Evolutionary conservation across 768 basidiomycete genomes (phyloP).

Genomic region (Auricularia sp.): DNA sequence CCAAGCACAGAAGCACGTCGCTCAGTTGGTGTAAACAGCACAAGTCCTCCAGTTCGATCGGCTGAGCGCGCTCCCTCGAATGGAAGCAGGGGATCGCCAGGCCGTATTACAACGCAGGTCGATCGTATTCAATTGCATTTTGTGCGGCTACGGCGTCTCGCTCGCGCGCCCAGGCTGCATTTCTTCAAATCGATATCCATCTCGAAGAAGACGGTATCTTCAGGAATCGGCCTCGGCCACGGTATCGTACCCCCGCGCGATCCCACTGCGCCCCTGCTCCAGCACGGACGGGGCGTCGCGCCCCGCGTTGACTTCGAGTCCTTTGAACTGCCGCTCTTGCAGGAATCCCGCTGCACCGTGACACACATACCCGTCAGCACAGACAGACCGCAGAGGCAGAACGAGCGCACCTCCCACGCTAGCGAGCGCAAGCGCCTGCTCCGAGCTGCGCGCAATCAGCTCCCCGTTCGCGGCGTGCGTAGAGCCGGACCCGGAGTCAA

Average conservation of each 20-base stretch:
- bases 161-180: too few species aligned
- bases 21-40: too few species aligned
- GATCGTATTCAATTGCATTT: too few species aligned
- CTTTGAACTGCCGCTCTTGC: slow-evolving; percentile 63
- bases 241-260: slow-evolving; percentile 70
- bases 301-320: slow-evolving; percentile 69
- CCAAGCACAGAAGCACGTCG: too few species aligned
- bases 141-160: too few species aligned
- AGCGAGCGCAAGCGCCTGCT: slow-evolving; percentile 39
- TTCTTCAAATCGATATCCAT: too few species aligned
- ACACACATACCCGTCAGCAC: slow-evolving; percentile 3
- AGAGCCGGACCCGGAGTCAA: slow-evolving; percentile 15
- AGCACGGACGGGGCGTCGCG: slow-evolving; percentile 70
- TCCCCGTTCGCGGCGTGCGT: slow-evolving; percentile 17
- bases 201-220: too few species aligned
- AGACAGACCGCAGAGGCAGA: slow-evolving; percentile 4
- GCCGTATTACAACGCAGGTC: too few species aligned
- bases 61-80: too few species aligned
- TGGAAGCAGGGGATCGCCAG: too few species aligned
- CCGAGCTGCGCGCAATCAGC: slow-evolving; percentile 55
- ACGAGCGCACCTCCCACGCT: slow-evolving; percentile 49
- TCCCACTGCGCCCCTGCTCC: slow-evolving; percentile 84
- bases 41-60: too few species aligned
- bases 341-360: slow-evolving; percentile 52
- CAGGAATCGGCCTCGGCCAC: background rate